These are phyloP conservation scores for Asterophora parasitica DNA, from an alignment of 768 basidiomycete species.

Conservation along the genomic window DNA sequence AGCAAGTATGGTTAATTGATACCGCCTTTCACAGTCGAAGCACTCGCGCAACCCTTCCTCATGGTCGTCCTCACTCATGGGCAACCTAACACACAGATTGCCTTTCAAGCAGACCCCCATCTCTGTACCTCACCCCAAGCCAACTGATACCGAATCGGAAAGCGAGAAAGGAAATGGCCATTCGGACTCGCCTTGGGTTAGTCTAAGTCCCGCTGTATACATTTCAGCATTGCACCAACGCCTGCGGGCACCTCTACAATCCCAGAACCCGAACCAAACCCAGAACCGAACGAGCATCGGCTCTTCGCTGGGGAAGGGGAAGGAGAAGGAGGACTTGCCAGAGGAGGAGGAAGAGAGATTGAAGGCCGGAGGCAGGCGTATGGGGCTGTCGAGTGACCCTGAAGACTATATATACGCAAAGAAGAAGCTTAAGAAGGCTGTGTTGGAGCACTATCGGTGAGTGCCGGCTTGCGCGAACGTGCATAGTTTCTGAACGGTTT, in stretches of 20 bases:
- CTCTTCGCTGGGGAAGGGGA: not conserved
- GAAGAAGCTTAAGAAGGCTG: slow-evolving; percentile 77
- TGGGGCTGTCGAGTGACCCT: slow-evolving; percentile 44
- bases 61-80: slow-evolving; percentile 9
- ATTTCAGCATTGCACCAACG: not conserved
- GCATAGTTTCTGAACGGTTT: not conserved
- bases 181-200: not conserved
- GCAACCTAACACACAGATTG: slow-evolving; percentile 4
- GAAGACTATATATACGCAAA: slow-evolving; percentile 84
- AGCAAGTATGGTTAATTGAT: not conserved
- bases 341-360: slow-evolving; percentile 6
- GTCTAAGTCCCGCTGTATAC: not conserved
- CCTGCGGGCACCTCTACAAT: not conserved
- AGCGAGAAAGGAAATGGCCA: not conserved
- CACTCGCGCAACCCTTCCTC: slow-evolving; percentile 10
- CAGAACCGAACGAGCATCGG: not conserved
- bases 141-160: not conserved
- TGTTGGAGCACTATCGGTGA: slow-evolving; percentile 78
- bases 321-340: slow-evolving; percentile 1
- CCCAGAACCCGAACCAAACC: not conserved
- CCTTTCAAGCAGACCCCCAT: not conserved
- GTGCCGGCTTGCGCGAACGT: slow-evolving; percentile 4
- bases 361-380: slow-evolving; percentile 5
- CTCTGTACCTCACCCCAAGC: not conserved
- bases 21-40: slow-evolving; percentile 5